Conservation (phyloP, 2,329 filamentous ascomycete species). For the Stagonosporopsis chrysanthemi region DNA sequence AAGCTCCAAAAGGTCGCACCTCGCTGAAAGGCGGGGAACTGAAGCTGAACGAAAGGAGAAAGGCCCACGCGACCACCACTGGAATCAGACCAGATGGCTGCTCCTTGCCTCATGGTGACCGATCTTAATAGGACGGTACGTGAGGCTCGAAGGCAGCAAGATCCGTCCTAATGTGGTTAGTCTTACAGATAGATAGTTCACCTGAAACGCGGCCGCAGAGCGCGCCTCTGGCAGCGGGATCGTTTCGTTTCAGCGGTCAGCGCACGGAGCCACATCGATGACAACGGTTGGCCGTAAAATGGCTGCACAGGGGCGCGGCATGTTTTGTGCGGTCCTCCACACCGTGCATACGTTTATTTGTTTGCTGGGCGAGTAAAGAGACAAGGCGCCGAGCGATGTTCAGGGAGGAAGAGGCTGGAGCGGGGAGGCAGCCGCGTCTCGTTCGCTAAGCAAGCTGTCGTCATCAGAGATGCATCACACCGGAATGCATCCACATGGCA, state of each 20-base stretch:
- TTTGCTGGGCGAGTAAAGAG: slow-evolving; percentile 1
- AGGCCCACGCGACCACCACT: not conserved
- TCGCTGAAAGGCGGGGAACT: slow-evolving; percentile 1
- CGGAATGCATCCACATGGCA: slow-evolving; percentile 5
- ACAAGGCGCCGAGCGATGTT: not conserved
- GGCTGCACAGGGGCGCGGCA: not conserved
- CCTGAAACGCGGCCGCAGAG: slow-evolving; percentile 16
- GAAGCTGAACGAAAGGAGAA: not conserved
- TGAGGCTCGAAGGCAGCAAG: slow-evolving; percentile 12
- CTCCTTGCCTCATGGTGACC: slow-evolving; percentile 14
- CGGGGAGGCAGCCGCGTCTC: slow-evolving; percentile 15
- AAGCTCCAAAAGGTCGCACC: not conserved
- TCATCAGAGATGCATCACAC: not conserved
- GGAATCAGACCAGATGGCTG: slow-evolving; percentile 4
- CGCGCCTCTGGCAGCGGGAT: slow-evolving; percentile 11
- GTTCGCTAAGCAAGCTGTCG: slow-evolving; percentile 13
- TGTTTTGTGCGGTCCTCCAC: slow-evolving; percentile 8
- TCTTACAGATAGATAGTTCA: slow-evolving; percentile 5
- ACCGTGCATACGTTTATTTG: slow-evolving; percentile 4
- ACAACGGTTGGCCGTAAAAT: not conserved
- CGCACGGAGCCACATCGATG: not conserved
- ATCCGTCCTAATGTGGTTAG: slow-evolving; percentile 3
- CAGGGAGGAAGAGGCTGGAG: slow-evolving; percentile 23
- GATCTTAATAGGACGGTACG: slow-evolving; percentile 11
- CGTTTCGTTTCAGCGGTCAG: slow-evolving; percentile 18